Base-by-base conservation (phyloP, 2,329 filamentous ascomycete species). In the Trichoderma sp. region DNA sequence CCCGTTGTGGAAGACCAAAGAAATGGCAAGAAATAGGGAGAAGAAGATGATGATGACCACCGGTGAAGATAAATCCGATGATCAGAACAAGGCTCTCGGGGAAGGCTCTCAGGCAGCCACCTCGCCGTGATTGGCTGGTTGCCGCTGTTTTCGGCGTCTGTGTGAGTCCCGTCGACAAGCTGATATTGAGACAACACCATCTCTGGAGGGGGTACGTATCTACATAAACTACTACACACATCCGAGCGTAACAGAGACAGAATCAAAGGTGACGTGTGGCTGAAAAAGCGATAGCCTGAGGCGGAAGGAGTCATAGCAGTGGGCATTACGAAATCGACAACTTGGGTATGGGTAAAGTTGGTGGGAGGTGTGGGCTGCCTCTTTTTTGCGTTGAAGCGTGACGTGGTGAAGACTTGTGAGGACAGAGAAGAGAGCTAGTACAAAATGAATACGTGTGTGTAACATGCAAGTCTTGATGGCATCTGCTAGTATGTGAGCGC, bases 101-200 rank as follows among this genome's bases (percentile, higher is more conserved):
- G 21, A 34, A 21, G 52, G 52, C n/a, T 32, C 37, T 58, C 34
- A 66, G 63, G 52, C 63, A 66, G 52, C 51, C 51, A 46, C 24
- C 18, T 30, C 32, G 39, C 30, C 13, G 8, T 34, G 32, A 65
- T 66, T 66, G 52, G 51, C 55, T 66, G 24, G 52, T 66, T 58
- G 63, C 37, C 32, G 61, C 51, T 51, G 51, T 30, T 56, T 28
- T 55, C 51, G 32, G 34, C 51, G 34, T 26, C 28, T 14, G 34
- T 26, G 28, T 51, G 28, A 61, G 59, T 61, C 59, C 39, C 24
- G 32, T 26, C 28, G 43, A 39, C 59, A 16, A 52, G 59, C 32
- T 64, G 60, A 43, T 30, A 21, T 18, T 59, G 24, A 16, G 58
- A 46, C 37, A 16, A 46, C 58, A 30, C 58, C 24, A 43, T 3